Percentiles rank a stretch among this genome's conserved stretches.
These are phyloP conservation scores for Fusarium nurragi DNA, from an alignment of 2,329 filamentous ascomycete genomes.

Conservation along the genomic window DNA sequence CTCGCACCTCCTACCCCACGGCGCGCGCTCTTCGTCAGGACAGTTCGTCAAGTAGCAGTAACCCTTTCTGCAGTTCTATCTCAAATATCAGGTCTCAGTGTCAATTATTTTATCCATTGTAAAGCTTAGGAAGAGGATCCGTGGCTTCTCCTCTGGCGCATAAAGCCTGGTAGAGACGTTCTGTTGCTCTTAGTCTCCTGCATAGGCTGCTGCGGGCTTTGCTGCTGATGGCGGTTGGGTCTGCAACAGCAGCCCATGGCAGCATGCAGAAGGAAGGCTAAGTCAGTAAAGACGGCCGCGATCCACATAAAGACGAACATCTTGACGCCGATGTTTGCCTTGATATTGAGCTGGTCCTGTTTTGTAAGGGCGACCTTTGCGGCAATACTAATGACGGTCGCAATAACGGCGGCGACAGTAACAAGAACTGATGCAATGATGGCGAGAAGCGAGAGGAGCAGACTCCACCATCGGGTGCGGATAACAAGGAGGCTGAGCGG, in stretches of 20 bases:
- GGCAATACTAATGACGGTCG: slow-evolving; percentile 84
- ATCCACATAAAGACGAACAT: slow-evolving; percentile 96
- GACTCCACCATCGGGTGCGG: slow-evolving; percentile 68
- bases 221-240: slow-evolving; percentile 39
- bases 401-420: slow-evolving; percentile 76
- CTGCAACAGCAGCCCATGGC: slow-evolving; percentile 80
- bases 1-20: neutral
- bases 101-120: neutral
- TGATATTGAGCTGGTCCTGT: slow-evolving; percentile 79
- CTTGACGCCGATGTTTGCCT: slow-evolving; percentile 71
- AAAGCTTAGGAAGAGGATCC: slow-evolving; percentile 19
- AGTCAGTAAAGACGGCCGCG: slow-evolving; percentile 70
- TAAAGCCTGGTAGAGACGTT: slow-evolving; percentile 42
- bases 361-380: slow-evolving; percentile 80
- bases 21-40: neutral
- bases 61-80: neutral
- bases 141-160: slow-evolving; percentile 44
- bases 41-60: neutral
- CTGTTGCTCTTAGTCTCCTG: slow-evolving; percentile 37
- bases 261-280: slow-evolving; percentile 78
- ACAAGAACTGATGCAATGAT: slow-evolving; percentile 74
- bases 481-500: slow-evolving; percentile 69
- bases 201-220: slow-evolving; percentile 16
- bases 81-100: neutral
- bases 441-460: slow-evolving; percentile 73